phyloP scores from a whole-genome alignment of 441 rosid genomes.

The Populus tomentosa region DNA sequence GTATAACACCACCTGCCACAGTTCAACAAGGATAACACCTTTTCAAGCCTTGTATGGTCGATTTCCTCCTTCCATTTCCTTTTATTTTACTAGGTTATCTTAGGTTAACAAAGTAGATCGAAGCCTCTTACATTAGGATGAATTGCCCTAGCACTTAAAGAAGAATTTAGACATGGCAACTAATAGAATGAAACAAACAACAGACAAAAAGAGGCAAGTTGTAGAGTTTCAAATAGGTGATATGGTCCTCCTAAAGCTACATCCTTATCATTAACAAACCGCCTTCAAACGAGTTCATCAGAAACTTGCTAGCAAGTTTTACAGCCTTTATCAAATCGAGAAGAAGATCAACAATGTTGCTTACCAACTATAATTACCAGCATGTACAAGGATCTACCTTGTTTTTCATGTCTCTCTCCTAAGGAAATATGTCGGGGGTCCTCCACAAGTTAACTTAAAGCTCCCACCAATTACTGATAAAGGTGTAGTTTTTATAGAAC shows the following conservation, averaged over 20 bases:
- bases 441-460: neutral
- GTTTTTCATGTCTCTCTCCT: neutral
- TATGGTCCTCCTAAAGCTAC: neutral
- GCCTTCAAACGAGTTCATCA: neutral
- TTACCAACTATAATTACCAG: neutral
- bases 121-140: neutral
- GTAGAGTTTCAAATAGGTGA: neutral
- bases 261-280: neutral
- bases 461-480: no score
- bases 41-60: no score
- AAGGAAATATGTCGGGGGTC: neutral
- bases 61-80: no score
- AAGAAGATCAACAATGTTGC: neutral
- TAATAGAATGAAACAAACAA: neutral
- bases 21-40: no score
- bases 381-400: neutral
- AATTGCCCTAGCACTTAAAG: neutral
- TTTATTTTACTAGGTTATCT: no score
- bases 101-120: neutral
- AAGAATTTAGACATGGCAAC: neutral
- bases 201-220: neutral
- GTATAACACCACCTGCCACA: no score
- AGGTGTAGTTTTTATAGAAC: no score
- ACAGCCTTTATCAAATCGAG: neutral
- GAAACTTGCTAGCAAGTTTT: neutral